Percentiles rank a stretch among this genome's conserved stretches.
Conservation (phyloP, 148 eudicot genomes). For the Salicornia ramosissima region DNA sequence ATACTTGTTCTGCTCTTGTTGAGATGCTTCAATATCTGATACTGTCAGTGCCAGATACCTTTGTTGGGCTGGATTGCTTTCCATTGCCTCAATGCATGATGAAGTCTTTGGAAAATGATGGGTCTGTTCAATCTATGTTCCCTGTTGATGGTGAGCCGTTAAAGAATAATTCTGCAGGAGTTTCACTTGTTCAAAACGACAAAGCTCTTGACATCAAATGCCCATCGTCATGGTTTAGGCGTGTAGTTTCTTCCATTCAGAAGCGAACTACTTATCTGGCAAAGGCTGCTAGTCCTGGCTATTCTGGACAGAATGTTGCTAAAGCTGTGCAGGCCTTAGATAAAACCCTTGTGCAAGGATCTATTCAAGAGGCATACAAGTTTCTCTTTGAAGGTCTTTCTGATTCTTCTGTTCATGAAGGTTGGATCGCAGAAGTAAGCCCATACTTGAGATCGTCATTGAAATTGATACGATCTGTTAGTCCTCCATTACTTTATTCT, state of each 20-base stretch:
- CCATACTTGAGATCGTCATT: conserved; percentile 64
- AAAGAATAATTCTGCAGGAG: conserved; percentile 34
- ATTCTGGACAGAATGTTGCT: conserved; percentile 69
- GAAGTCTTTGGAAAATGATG: conserved; percentile 39
- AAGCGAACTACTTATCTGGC: conserved; percentile 58
- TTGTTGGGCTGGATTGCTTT: conserved; percentile 93
- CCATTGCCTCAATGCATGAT: conserved; percentile 65
- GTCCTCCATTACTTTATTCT: conserved; percentile 59
- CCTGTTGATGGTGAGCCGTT: conserved; percentile 35
- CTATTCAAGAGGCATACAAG: conserved; percentile 55
- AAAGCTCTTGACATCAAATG: conserved; percentile 42
- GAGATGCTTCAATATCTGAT: conserved; percentile 92
- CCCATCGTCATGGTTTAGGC: conserved; percentile 54
- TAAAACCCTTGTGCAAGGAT: conserved; percentile 68
- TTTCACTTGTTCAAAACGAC: conserved; percentile 28
- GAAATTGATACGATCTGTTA: conserved; percentile 58
- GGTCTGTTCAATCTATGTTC: conserved; percentile 37
- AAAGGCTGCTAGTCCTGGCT: conserved; percentile 70
- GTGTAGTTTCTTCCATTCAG: conserved; percentile 68
- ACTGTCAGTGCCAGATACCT: conserved; percentile 85
- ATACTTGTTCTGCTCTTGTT: conserved; percentile 62
- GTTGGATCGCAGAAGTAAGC: conserved; percentile 76
- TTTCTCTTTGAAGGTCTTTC: conserved; percentile 60
- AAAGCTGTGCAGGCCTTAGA: conserved; percentile 77
- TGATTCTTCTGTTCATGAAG: conserved; percentile 54